phyloP scores from a whole-genome alignment of 768 basidiomycete species.

The Cystofilobasidium bisporidii region DNA sequence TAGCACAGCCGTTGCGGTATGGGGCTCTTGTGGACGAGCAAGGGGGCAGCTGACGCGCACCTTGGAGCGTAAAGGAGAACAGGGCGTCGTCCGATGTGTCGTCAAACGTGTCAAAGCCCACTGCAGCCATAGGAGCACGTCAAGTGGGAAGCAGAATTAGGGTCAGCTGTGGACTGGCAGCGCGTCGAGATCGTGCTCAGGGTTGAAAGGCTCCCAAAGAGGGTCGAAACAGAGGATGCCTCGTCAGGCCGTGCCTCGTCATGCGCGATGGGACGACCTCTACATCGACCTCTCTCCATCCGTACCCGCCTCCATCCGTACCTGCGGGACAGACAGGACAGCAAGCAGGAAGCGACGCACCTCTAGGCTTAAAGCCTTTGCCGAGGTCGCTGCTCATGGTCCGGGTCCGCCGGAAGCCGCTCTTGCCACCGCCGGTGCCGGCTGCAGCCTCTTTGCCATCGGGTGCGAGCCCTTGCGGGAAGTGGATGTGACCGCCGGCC shows the following conservation, averaged over 20 bases:
- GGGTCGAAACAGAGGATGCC: too few relatives aligned
- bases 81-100: constrained; percentile 25
- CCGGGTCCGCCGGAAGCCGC: constrained; percentile 8
- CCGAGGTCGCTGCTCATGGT: constrained; percentile 7
- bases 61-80: constrained; percentile 26
- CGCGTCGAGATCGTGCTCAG: too few relatives aligned
- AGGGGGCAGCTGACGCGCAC: constrained; percentile 1
- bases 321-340: not conserved
- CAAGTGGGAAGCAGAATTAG: too few relatives aligned
- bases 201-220: too few relatives aligned
- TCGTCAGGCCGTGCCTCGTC: too few relatives aligned
- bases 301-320: not conserved
- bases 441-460: not conserved
- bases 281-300: too few relatives aligned
- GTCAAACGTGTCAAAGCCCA: constrained; percentile 28
- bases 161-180: too few relatives aligned
- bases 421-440: not conserved
- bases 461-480: not conserved
- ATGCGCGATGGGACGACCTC: too few relatives aligned
- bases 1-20: too few relatives aligned
- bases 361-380: constrained; percentile 12
- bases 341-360: not conserved
- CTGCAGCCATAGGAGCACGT: not conserved
- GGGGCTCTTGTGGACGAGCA: too few relatives aligned
- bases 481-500: constrained; percentile 17